These are phyloP conservation scores for Hanseniaspora mollemarum DNA, from an alignment of 805 yeast species.

Conservation along the genomic window DNA sequence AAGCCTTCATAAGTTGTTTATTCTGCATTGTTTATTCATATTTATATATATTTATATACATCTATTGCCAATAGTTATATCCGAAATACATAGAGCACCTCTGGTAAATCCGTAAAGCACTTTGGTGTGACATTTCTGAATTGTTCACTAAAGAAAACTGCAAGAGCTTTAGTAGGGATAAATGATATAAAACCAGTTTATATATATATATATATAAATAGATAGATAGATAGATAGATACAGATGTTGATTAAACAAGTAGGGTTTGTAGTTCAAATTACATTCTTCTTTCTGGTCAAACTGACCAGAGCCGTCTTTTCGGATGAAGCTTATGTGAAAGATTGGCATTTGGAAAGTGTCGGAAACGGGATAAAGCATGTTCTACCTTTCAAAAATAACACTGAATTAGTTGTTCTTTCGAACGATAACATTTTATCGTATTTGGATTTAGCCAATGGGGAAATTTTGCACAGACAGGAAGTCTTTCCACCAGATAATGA, in stretches of 20 bases:
- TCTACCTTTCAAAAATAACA: conserved; percentile 9
- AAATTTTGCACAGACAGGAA: conserved; percentile 28
- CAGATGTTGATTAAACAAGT: neutral
- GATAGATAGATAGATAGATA: too few species aligned
- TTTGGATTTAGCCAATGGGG: conserved; percentile 30
- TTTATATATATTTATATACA: too few species aligned
- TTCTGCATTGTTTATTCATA: too few species aligned
- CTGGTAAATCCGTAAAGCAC: too few species aligned
- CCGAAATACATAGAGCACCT: too few species aligned
- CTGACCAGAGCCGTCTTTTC: conserved; percentile 29
- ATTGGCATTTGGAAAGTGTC: conserved; percentile 42
- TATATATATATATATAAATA: too few species aligned
- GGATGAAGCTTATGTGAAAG: conserved; percentile 45
- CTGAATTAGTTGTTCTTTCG: conserved; percentile 19
- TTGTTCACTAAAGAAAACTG: too few species aligned
- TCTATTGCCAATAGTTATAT: too few species aligned
- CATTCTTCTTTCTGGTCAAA: neutral
- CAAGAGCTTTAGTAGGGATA: too few species aligned
- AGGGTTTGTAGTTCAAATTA: neutral
- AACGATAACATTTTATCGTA: conserved; percentile 27
- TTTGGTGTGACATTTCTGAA: too few species aligned
- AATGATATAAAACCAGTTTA: too few species aligned
- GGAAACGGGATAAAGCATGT: conserved; percentile 27
- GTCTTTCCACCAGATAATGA: conserved; percentile 21
- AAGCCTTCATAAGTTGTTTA: too few species aligned